Percentiles rank a stretch among this genome's conserved stretches.
Conservation (phyloP, 2,329 filamentous ascomycete genomes). For the Sordariomycetes sp. region DNA sequence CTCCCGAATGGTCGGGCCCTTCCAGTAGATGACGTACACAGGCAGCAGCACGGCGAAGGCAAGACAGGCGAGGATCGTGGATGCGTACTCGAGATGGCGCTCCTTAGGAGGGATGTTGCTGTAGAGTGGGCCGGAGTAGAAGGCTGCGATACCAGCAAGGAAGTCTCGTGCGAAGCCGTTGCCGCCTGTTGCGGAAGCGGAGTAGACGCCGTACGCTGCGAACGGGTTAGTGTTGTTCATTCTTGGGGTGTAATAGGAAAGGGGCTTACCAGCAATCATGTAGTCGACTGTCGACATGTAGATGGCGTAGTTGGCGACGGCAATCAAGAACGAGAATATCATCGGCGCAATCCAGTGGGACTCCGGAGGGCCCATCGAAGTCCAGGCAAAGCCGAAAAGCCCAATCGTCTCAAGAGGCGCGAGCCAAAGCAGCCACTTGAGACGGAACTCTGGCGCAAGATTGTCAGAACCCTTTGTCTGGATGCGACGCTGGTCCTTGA, state of each 20-base stretch:
- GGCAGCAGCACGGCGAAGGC: not conserved
- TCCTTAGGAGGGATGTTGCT: conserved; percentile 36
- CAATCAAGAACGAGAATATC: conserved; percentile 55
- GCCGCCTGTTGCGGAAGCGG: conserved; percentile 65
- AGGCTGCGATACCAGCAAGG: conserved; percentile 59
- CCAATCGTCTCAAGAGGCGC: conserved; percentile 55
- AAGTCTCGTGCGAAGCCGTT: conserved; percentile 69
- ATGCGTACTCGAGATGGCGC: not conserved
- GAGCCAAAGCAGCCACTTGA: conserved; percentile 55
- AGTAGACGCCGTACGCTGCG: conserved; percentile 62
- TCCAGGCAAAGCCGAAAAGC: conserved; percentile 61
- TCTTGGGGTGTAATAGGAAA: not conserved
- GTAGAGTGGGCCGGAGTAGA: conserved; percentile 58
- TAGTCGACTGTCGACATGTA: conserved; percentile 74
- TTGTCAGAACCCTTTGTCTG: conserved; percentile 52
- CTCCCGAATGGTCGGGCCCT: conserved; percentile 6
- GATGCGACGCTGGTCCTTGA: conserved; percentile 35
- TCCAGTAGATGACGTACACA: conserved; percentile 9
- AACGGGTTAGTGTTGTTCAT: not conserved
- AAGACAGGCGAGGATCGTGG: not conserved
- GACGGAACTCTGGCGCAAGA: conserved; percentile 40
- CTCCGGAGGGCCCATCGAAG: conserved; percentile 45
- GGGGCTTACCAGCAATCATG: conserved; percentile 40
- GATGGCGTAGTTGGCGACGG: conserved; percentile 63
- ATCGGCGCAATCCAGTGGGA: conserved; percentile 60